Evolutionary conservation across 192 early-diverging fungal genomes (phyloP).

Genomic region (Coemansia sp.): DNA sequence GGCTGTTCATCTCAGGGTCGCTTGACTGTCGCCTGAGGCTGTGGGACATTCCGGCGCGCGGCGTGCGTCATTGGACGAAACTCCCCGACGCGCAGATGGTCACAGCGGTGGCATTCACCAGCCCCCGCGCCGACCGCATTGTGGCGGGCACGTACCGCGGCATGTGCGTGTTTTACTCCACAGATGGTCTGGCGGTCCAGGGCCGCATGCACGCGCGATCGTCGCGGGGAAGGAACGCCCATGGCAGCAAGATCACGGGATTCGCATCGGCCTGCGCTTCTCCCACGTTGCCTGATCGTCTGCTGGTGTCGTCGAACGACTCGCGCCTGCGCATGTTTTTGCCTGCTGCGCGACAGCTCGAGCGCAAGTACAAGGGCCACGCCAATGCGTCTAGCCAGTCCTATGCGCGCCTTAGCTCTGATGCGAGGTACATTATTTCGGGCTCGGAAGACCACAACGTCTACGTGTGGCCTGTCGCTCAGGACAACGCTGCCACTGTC

Average conservation of each 20-base stretch:
- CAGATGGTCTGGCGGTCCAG: constrained; percentile 75
- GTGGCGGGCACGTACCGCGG: constrained; percentile 79
- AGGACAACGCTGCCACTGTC: constrained; percentile 56
- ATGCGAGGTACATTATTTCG: constrained; percentile 79
- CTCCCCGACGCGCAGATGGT: constrained; percentile 69
- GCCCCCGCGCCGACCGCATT: constrained; percentile 65
- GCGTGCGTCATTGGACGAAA: constrained; percentile 77
- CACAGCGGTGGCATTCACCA: constrained; percentile 79
- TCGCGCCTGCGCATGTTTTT: constrained; percentile 81
- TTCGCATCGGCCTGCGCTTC: constrained; percentile 55
- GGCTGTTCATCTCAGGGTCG: constrained; percentile 78
- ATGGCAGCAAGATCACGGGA: constrained; percentile 80
- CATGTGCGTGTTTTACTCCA: constrained; percentile 82
- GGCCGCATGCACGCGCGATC: constrained; percentile 78
- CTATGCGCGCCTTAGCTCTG: constrained; percentile 75
- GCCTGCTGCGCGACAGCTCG: constrained; percentile 73
- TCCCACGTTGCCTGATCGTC: constrained; percentile 45
- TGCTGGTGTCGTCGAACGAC: constrained; percentile 73
- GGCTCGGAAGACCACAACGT: constrained; percentile 80
- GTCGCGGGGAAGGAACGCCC: constrained; percentile 60
- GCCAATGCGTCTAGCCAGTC: constrained; percentile 72
- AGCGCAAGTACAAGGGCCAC: constrained; percentile 80
- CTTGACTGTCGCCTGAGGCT: constrained; percentile 78
- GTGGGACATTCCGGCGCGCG: constrained; percentile 82
- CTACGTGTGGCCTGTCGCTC: constrained; percentile 67